Conservation (phyloP, 441 rosid species). For the Jatropha podagrica region DNA sequence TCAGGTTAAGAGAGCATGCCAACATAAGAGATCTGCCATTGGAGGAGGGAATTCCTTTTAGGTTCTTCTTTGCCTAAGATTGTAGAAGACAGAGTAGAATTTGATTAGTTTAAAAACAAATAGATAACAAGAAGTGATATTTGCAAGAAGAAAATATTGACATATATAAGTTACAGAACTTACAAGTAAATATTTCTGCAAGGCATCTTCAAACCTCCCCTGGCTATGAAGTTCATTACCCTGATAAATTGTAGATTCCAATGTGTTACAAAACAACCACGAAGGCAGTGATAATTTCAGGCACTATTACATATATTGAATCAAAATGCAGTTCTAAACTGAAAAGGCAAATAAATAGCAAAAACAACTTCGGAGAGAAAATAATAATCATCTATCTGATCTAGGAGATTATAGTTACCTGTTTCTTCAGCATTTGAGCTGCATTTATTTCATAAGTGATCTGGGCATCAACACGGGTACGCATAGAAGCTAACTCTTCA, state of each 20-base stretch:
- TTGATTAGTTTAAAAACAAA: constrained; percentile 17
- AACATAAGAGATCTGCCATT: constrained; percentile 54
- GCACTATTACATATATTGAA: neutral
- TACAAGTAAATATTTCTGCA: constrained; percentile 81
- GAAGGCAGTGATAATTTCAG: neutral
- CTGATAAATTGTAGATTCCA: constrained; percentile 36
- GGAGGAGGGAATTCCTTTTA: constrained; percentile 62
- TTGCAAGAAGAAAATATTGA: constrained; percentile 7
- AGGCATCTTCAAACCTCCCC: constrained; percentile 70
- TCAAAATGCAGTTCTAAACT: neutral
- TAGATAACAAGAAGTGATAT: neutral
- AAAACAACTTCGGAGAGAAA: constrained; percentile 3
- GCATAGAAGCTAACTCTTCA: constrained; percentile 81
- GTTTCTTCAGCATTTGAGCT: constrained; percentile 76
- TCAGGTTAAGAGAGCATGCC: constrained; percentile 88
- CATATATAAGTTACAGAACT: constrained; percentile 25
- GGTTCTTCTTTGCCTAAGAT: constrained; percentile 77
- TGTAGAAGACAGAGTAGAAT: neutral
- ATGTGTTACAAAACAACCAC: constrained; percentile 3
- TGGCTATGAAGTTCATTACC: constrained; percentile 86
- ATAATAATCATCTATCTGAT: neutral
- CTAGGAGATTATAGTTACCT: constrained; percentile 38
- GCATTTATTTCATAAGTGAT: constrained; percentile 66
- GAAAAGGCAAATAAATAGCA: neutral
- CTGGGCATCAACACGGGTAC: constrained; percentile 75